phyloP scores from a whole-genome alignment of 2,329 filamentous ascomycete species.

The Chaetomiaceae sp. region DNA sequence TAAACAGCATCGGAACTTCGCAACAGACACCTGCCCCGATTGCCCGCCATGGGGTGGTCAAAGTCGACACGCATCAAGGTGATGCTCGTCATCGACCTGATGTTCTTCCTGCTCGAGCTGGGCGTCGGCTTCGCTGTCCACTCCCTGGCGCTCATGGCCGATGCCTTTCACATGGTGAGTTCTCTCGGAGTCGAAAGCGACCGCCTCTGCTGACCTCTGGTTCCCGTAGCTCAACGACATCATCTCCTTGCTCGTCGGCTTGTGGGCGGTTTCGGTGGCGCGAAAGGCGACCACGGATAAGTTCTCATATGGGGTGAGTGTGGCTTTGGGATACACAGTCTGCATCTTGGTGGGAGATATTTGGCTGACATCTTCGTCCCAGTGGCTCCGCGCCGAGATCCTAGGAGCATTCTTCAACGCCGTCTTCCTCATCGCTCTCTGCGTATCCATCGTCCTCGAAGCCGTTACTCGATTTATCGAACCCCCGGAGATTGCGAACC shows the following conservation, averaged over 20 bases:
- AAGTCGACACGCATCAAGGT: slow-evolving; percentile 90
- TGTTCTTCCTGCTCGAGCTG: slow-evolving; percentile 88
- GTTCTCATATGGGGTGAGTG: slow-evolving; percentile 86
- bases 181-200: slow-evolving; percentile 7
- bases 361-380: slow-evolving; percentile 1
- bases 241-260: slow-evolving; percentile 82
- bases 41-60: slow-evolving; percentile 69
- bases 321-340: neutral
- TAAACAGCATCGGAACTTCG: neutral
- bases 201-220: slow-evolving; percentile 17
- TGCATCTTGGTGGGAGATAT: no score
- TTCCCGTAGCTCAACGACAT: slow-evolving; percentile 81
- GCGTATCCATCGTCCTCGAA: slow-evolving; percentile 93
- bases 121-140: slow-evolving; percentile 80
- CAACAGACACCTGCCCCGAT: neutral
- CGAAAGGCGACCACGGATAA: slow-evolving; percentile 80
- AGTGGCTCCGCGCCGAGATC: slow-evolving; percentile 97
- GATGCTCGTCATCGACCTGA: slow-evolving; percentile 83
- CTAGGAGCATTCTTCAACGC: slow-evolving; percentile 95
- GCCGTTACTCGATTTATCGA: slow-evolving; percentile 89
- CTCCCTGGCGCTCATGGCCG: slow-evolving; percentile 88
- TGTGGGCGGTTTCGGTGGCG: slow-evolving; percentile 92
- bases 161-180: slow-evolving; percentile 94
- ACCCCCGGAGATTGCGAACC: slow-evolving; percentile 80
- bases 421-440: slow-evolving; percentile 93